These are phyloP conservation scores for Myxozyma monticola DNA, from an alignment of 805 yeast genomes.

Conservation along the genomic window DNA sequence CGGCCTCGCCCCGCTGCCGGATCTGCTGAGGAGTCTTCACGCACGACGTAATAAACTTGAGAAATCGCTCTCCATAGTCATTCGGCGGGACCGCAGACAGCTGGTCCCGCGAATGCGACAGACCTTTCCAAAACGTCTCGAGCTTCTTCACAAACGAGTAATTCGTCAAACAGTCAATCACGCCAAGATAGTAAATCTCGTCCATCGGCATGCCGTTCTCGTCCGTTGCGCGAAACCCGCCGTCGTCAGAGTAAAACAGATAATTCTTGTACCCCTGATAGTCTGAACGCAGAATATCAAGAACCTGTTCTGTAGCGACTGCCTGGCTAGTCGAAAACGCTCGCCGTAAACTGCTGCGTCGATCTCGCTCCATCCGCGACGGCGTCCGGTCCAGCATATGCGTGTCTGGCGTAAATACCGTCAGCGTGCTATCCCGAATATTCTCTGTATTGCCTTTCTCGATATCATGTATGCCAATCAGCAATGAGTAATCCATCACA, in stretches of 20 bases:
- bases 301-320: slow-evolving; percentile 15
- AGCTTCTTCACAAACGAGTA: slow-evolving; percentile 70
- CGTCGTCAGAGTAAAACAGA: slow-evolving; percentile 73
- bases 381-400: slow-evolving; percentile 22
- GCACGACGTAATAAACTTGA: slow-evolving; percentile 55
- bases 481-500: slow-evolving; percentile 92
- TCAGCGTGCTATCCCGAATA: slow-evolving; percentile 40
- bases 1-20: slow-evolving; percentile 4
- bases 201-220: slow-evolving; percentile 58
- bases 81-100: slow-evolving; percentile 88
- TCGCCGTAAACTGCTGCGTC: slow-evolving; percentile 19
- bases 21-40: slow-evolving; percentile 19
- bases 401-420: slow-evolving; percentile 40
- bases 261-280: slow-evolving; percentile 42
- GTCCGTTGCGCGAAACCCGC: slow-evolving; percentile 78
- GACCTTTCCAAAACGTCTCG: slow-evolving; percentile 82
- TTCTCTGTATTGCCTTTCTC: slow-evolving; percentile 53
- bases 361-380: slow-evolving; percentile 19
- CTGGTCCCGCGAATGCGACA: slow-evolving; percentile 64
- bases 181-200: slow-evolving; percentile 83
- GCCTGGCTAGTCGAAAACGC: slow-evolving; percentile 23
- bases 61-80: slow-evolving; percentile 87
- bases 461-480: slow-evolving; percentile 84
- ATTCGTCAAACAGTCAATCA: slow-evolving; percentile 84
- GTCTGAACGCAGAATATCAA: slow-evolving; percentile 27